phyloP scores from a whole-genome alignment of 2,329 filamentous ascomycete species.

The Alternaria panax region DNA sequence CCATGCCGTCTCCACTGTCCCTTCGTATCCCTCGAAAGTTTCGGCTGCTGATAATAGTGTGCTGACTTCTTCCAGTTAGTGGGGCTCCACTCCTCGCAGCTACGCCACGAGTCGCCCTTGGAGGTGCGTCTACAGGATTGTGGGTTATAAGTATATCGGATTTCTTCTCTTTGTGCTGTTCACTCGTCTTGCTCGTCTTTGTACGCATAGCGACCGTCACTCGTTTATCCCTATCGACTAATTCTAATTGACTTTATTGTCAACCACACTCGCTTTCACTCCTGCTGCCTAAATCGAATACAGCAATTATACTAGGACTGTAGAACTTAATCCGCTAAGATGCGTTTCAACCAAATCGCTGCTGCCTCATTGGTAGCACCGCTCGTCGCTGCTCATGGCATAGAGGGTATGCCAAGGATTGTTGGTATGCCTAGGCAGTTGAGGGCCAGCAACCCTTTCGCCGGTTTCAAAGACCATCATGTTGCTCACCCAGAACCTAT shows the following conservation, averaged over 20 bases:
- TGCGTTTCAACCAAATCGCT: slow-evolving; percentile 43
- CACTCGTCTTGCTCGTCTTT: slow-evolving; percentile 30
- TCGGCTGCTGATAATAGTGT: slow-evolving; percentile 28
- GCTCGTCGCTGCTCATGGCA: slow-evolving; percentile 42
- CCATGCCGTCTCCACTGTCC: slow-evolving; percentile 19
- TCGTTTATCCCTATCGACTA: slow-evolving; percentile 27
- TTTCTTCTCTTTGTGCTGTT: slow-evolving; percentile 9
- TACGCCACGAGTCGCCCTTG: slow-evolving; percentile 27
- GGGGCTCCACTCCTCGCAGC: slow-evolving; percentile 24
- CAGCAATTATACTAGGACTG: slow-evolving; percentile 1
- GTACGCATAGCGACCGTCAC: slow-evolving; percentile 33
- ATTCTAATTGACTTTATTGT: slow-evolving; percentile 27
- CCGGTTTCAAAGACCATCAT: slow-evolving; percentile 25
- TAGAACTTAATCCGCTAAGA: slow-evolving; percentile 18
- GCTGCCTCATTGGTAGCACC: slow-evolving; percentile 41
- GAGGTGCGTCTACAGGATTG: slow-evolving; percentile 11
- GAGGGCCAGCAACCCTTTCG: slow-evolving; percentile 41
- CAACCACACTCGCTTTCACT: slow-evolving; percentile 25
- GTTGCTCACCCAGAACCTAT: slow-evolving; percentile 18
- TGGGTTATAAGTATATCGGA: slow-evolving; percentile 30
- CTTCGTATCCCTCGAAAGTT: slow-evolving; percentile 24
- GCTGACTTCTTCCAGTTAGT: slow-evolving; percentile 23
- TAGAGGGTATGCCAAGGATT: slow-evolving; percentile 41
- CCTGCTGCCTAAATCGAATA: background rate
- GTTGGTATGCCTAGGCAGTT: slow-evolving; percentile 41